These are phyloP conservation scores for Madurella fahalii DNA, from an alignment of 2,329 filamentous ascomycete genomes.

Conservation along the genomic window DNA sequence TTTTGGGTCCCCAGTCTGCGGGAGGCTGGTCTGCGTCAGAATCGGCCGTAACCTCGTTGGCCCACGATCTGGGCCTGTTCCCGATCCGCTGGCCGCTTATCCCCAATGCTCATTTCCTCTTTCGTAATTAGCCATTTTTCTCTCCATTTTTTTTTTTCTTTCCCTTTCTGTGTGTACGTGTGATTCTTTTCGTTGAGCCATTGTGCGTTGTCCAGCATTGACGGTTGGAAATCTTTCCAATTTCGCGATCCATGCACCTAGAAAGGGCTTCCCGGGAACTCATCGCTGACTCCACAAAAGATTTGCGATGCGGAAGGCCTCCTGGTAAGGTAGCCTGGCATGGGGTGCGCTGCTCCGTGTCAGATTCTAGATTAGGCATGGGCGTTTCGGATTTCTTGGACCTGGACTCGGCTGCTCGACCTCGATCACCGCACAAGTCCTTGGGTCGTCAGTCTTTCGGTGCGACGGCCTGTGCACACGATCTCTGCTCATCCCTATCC, in stretches of 20 bases:
- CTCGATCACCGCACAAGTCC: too few species aligned
- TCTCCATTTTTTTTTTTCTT: too few species aligned
- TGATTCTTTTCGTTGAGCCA: neutral
- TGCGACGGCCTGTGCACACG: too few species aligned
- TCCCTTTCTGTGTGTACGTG: neutral
- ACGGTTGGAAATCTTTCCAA: neutral
- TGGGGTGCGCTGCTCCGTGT: neutral
- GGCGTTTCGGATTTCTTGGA: neutral
- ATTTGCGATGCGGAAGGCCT: constrained; percentile 4
- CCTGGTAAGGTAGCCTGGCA: constrained; percentile 2
- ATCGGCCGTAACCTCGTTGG: constrained; percentile 8
- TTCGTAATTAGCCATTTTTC: too few species aligned
- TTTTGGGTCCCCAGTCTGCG: neutral
- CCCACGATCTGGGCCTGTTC: neutral
- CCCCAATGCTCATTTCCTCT: too few species aligned
- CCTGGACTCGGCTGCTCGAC: too few species aligned
- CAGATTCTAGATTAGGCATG: neutral
- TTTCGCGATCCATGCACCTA: constrained; percentile 9
- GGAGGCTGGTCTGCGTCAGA: constrained; percentile 2
- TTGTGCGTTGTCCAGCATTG: constrained; percentile 3
- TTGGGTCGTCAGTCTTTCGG: too few species aligned
- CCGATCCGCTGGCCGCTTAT: too few species aligned
- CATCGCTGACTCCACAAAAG: constrained; percentile 5
- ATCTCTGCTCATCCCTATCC: too few species aligned
- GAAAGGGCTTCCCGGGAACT: constrained; percentile 11